phyloP scores from a whole-genome alignment of 768 basidiomycete species.

The Filobasidium floriforme region DNA sequence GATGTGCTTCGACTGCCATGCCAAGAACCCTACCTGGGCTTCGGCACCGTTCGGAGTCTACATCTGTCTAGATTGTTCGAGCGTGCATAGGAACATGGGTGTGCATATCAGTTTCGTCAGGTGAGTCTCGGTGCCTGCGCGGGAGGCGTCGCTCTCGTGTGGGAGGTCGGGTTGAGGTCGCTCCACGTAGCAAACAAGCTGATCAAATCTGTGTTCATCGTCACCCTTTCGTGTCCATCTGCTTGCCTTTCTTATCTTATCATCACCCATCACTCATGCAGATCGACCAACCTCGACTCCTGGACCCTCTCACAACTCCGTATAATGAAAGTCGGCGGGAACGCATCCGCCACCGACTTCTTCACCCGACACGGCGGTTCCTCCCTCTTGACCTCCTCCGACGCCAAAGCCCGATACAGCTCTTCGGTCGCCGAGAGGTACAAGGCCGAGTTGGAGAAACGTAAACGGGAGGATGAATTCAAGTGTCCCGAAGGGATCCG shows the following conservation, averaged over 20 bases:
- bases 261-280: conserved; percentile 36
- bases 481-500: conserved; percentile 69
- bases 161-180: neutral
- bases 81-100: conserved; percentile 89
- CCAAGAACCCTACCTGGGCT: conserved; percentile 95
- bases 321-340: conserved; percentile 94
- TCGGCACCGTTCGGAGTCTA: conserved; percentile 94
- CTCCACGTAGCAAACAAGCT: neutral
- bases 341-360: conserved; percentile 75
- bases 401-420: conserved; percentile 84
- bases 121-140: conserved; percentile 45
- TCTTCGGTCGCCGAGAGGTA: conserved; percentile 76
- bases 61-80: conserved; percentile 95
- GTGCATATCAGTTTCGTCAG: conserved; percentile 96
- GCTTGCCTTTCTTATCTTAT: neutral
- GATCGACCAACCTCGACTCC: conserved; percentile 90
- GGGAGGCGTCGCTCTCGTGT: conserved; percentile 34
- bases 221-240: neutral
- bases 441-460: conserved; percentile 77
- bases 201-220: neutral
- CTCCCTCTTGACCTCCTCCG: conserved; percentile 60
- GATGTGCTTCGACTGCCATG: conserved; percentile 90
- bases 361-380: conserved; percentile 79
- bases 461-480: conserved; percentile 66
- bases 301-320: conserved; percentile 89